Evolutionary conservation across 192 early-diverging fungal genomes (phyloP).

Genomic region (Phlyctochytrium arcticum): DNA sequence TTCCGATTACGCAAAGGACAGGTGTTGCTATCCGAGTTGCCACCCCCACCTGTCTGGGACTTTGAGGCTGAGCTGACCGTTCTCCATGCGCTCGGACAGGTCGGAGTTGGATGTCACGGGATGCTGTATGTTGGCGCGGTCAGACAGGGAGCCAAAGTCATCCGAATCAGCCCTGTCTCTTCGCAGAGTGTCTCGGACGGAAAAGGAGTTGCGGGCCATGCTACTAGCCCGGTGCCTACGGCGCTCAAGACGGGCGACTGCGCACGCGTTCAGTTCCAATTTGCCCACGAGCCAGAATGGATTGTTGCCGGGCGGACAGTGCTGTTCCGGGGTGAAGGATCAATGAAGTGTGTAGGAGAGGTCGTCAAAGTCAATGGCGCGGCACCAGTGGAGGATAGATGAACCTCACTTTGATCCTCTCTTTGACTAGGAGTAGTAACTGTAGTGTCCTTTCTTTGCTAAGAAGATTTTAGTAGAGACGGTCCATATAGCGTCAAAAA

Average conservation of each 20-base stretch:
- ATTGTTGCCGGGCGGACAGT: constrained; percentile 55
- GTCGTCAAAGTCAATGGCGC: constrained; percentile 37
- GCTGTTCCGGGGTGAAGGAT: constrained; percentile 58
- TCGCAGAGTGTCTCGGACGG: neutral
- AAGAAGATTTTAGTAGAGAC: too few species aligned
- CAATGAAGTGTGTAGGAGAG: constrained; percentile 67
- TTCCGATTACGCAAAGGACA: constrained; percentile 32
- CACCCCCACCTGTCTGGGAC: constrained; percentile 28
- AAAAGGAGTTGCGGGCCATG: neutral
- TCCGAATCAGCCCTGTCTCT: constrained; percentile 7
- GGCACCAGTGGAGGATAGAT: too few species aligned
- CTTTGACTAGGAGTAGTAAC: too few species aligned
- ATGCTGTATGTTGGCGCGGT: constrained; percentile 52
- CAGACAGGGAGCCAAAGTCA: constrained; percentile 53
- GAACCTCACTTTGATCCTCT: too few species aligned
- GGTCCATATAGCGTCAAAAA: too few species aligned
- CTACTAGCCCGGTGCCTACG: neutral
- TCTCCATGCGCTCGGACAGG: constrained; percentile 46
- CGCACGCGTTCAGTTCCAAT: constrained; percentile 49
- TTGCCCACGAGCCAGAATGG: constrained; percentile 60
- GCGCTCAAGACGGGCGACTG: constrained; percentile 42
- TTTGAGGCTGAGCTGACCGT: constrained; percentile 67
- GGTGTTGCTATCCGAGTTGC: neutral
- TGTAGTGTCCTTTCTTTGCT: too few species aligned
- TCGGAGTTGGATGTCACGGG: constrained; percentile 57